Evolutionary conservation across 2,329 filamentous ascomycete genomes (phyloP), one percentile per base, ranked within the genome.

Genomic region (Pseudogymnoascus sp.): DNA sequence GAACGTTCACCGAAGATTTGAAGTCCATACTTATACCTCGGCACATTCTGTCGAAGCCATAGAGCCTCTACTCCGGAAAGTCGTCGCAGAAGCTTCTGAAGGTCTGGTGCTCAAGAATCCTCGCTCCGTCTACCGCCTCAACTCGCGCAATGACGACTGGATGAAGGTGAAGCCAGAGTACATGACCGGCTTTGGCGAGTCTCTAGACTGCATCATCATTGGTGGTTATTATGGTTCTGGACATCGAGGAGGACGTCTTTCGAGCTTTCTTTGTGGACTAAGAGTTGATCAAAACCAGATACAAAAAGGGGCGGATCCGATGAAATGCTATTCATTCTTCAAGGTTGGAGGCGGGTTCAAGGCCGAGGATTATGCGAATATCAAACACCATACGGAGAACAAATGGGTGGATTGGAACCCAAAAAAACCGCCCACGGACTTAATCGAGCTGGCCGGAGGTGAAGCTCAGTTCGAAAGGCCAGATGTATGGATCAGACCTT

Each of bases 151-250:
- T 70, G 90, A 96, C 69, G 91, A 96, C 75, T 99, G 95, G 95
- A 88, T 97, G 77, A 99, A 99, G 74, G 93, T 99, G 7, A 99
- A 99, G 71, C 95, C 95, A 1, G 95, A 99, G 67, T 99, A 99
- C 75, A 97, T 97, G 93, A 88, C 88, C 1, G 93, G 96, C 66
- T 96, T 95, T 73, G 95, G 95, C 65, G 93, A 97, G 75, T 91
- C 89, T 0, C 84, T 99, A 3, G 95, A 99, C 73, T 91, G 92
- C 68, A 78, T 97, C 13, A 81, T 99, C 15, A 85, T 99, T 62
- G 95, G 93, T 62, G 95, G 91, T 7, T 97, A 96, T 76, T 99
- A 90, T 73, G 95, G 95, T 13, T 90, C 89, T 31, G 95, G 95
- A 0, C 86, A 84, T 63, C 85, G 95, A 59, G 95, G 95, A 59